Conservation (phyloP, 495 filamentous ascomycete species). For the Hypoxylon intermedium region DNA sequence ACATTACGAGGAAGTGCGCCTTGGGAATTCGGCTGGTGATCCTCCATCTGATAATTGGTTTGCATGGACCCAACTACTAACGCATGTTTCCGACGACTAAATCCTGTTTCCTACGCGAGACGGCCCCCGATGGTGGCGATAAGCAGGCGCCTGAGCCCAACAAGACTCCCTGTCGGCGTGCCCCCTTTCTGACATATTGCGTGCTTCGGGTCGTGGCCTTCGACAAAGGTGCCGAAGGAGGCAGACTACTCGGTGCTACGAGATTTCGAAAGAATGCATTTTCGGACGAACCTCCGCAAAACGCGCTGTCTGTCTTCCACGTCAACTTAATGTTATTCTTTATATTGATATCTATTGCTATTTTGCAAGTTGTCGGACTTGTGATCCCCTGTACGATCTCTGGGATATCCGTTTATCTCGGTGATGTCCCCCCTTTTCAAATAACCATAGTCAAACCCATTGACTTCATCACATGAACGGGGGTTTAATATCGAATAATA, state of each 20-base stretch:
- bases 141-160: conserved; percentile 11
- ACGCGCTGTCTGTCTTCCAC: too few species aligned
- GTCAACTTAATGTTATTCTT: too few species aligned
- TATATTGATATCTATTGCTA: too few species aligned
- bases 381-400: too few species aligned
- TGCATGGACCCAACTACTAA: conserved; percentile 3
- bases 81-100: conserved; percentile 21
- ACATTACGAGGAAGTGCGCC: background rate
- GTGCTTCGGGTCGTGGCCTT: background rate
- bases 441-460: too few species aligned
- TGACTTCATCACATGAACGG: too few species aligned
- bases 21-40: conserved; percentile 9
- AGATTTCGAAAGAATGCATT: background rate
- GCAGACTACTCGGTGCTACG: background rate
- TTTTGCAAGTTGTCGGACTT: too few species aligned
- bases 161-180: background rate
- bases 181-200: background rate
- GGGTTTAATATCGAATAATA: too few species aligned
- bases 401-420: too few species aligned
- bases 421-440: too few species aligned
- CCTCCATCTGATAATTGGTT: conserved; percentile 7
- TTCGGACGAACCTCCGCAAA: background rate
- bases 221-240: background rate
- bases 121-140: conserved; percentile 10
- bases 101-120: conserved; percentile 10